Percentiles rank a stretch among this genome's conserved stretches.
phyloP scores from a whole-genome alignment of 176 grass and related monocot species.

The Puccinellia tenuiflora region DNA sequence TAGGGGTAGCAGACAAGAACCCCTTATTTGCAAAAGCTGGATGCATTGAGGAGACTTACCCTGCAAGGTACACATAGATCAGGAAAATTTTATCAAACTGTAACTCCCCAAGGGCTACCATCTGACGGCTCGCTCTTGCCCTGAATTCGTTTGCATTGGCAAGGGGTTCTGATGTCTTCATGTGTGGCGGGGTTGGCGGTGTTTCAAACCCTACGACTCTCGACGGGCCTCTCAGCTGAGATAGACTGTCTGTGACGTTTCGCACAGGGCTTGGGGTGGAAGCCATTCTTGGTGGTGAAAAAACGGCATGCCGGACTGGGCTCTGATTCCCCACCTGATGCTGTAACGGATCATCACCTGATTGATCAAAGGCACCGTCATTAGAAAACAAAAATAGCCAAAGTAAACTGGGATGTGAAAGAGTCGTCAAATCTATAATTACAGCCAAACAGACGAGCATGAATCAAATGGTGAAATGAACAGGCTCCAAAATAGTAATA shows the following conservation, averaged over 20 bases:
- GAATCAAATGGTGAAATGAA: too few relatives aligned
- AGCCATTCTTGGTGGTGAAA: background rate
- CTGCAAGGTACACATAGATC: constrained; percentile 19
- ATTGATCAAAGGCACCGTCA: too few relatives aligned
- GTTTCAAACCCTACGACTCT: background rate
- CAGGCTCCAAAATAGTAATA: background rate
- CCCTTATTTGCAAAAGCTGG: background rate
- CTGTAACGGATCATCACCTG: too few relatives aligned
- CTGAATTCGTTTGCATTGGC: background rate
- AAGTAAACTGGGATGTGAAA: too few relatives aligned
- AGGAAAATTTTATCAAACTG: constrained; percentile 51
- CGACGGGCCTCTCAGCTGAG: background rate
- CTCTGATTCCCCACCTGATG: background rate
- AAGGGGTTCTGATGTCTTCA: background rate
- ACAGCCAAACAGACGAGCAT: too few relatives aligned
- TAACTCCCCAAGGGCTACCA: constrained; percentile 39
- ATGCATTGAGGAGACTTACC: constrained; percentile 19
- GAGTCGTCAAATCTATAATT: too few relatives aligned
- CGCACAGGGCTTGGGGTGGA: background rate
- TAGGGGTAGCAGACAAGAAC: background rate
- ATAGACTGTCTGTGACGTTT: background rate
- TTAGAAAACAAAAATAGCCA: too few relatives aligned
- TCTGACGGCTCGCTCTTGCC: background rate
- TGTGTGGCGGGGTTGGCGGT: background rate
- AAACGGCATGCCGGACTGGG: background rate